These are phyloP conservation scores for Candida ponderosae DNA, from an alignment of 805 yeast genomes.

Conservation along the genomic window DNA sequence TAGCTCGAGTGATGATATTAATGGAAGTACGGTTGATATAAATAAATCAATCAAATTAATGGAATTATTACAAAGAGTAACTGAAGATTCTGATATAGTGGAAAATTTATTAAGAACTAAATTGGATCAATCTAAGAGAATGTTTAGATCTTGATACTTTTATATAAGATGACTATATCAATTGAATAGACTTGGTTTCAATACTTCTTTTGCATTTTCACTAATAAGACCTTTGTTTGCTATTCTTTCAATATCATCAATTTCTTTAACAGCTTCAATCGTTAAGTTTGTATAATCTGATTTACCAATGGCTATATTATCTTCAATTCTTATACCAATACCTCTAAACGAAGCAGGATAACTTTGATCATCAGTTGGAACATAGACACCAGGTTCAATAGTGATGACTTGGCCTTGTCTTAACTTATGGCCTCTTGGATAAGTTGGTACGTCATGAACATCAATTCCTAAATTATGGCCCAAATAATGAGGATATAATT, in stretches of 20 bases:
- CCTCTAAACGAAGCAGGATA: constrained; percentile 81
- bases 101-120: constrained; percentile 7
- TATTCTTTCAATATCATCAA: constrained; percentile 68
- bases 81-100: constrained; percentile 13
- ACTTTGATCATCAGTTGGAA: constrained; percentile 51
- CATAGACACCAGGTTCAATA: constrained; percentile 91
- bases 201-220: constrained; percentile 1
- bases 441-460: constrained; percentile 72
- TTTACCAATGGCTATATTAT: constrained; percentile 79
- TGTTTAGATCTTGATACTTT: too few species aligned
- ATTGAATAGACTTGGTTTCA: constrained; percentile 2
- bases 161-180: too few species aligned
- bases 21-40: constrained; percentile 2
- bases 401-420: constrained; percentile 78
- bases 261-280: constrained; percentile 78
- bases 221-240: constrained; percentile 41
- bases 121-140: neutral
- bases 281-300: constrained; percentile 54
- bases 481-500: constrained; percentile 83
- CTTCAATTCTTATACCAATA: constrained; percentile 92
- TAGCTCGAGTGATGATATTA: constrained; percentile 5
- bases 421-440: constrained; percentile 47
- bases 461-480: constrained; percentile 95
- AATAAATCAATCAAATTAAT: constrained; percentile 9
- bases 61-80: constrained; percentile 10